Evolutionary conservation across 73 alveolate species (phyloP).

Genomic region (Paramecium primaurelia): DNA sequence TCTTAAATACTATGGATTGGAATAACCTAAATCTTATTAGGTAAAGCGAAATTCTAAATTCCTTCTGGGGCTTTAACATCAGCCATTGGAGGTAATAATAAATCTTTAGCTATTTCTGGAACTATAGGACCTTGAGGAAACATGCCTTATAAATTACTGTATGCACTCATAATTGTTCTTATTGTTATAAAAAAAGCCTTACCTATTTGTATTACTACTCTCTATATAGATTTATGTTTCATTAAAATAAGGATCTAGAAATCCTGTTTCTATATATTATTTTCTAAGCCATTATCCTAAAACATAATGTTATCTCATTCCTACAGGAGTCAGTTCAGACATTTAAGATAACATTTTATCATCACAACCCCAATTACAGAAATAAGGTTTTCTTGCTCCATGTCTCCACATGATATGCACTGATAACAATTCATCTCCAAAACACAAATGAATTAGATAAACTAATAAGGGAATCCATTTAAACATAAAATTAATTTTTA

Average conservation of each 20-base stretch:
- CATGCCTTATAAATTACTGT: constrained; percentile 82
- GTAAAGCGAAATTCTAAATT: background rate
- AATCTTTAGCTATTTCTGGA: background rate
- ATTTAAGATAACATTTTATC: constrained; percentile 52
- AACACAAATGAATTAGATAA: background rate
- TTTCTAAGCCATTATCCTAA: constrained; percentile 76
- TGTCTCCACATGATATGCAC: constrained; percentile 42
- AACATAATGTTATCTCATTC: constrained; percentile 81
- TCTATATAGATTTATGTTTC: constrained; percentile 80
- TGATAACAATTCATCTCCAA: background rate
- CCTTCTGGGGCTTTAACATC: background rate
- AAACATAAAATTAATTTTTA: background rate
- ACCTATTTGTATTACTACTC: constrained; percentile 72
- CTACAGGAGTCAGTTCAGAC: constrained; percentile 76
- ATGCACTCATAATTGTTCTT: constrained; percentile 82
- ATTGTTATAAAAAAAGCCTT: background rate
- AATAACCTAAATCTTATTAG: background rate
- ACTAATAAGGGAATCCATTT: background rate
- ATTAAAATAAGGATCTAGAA: constrained; percentile 68
- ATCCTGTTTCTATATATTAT: constrained; percentile 66
- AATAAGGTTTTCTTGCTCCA: constrained; percentile 50
- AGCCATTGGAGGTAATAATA: background rate
- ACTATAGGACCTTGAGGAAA: constrained; percentile 76
- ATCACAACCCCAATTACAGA: constrained; percentile 48
- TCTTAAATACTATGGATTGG: background rate